Base-by-base conservation (phyloP, 768 basidiomycete genomes). In the Trametes cingulata region DNA sequence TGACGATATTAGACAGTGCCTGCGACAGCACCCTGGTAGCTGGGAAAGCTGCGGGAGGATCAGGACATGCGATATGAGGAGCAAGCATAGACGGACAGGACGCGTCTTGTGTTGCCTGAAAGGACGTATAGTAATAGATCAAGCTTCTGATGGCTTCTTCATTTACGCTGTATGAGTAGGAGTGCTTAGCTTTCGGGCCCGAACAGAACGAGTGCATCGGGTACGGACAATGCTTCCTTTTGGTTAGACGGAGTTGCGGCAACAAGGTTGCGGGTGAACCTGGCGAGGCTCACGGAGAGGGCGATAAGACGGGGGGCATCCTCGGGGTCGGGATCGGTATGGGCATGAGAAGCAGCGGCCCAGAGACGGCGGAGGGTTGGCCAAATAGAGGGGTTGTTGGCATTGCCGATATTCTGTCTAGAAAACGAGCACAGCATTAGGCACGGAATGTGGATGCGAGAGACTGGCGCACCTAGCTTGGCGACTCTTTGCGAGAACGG, bases 251-350 rank as follows among this genome's bases (percentile, higher is more conserved):
- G 79, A 15, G 86, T 81, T 6, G 86, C 90, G 10, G 92, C 92
- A 35, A 91, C 85, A 10, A 95, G 73, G 70, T 97, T 95, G 60
- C 95, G 82, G 14, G 91, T 93, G 68, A 95, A 87, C 67, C 85
- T 88, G 8, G 86, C 88, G 20, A 93, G 25, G 41, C 65, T 68
- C 42, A 70, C 35, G 22, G 62, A 52, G 4, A 73, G 76, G 25
- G 69, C 64, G 12, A 45, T 33, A 6, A 69, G 47, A 0, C 15
- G 14, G 10, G 69, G 76, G 29, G 71, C 76, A n/a, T 78, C 71
- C 49, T 76, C 76, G 20, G 81, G 80, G 39, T 80, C 78, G 29
- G 74, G 77, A 62, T 80, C 79, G 77, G 77, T 40, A 27, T 68
- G 68, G 12, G 50, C 62, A 7, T 37, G 41, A 15, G 69, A 68